A percentile compares a stretch with the other conserved stretches of the same genome.
These are phyloP conservation scores for Solanum hybrid DNA, from an alignment of 305 asterid species.

Conservation along the genomic window DNA sequence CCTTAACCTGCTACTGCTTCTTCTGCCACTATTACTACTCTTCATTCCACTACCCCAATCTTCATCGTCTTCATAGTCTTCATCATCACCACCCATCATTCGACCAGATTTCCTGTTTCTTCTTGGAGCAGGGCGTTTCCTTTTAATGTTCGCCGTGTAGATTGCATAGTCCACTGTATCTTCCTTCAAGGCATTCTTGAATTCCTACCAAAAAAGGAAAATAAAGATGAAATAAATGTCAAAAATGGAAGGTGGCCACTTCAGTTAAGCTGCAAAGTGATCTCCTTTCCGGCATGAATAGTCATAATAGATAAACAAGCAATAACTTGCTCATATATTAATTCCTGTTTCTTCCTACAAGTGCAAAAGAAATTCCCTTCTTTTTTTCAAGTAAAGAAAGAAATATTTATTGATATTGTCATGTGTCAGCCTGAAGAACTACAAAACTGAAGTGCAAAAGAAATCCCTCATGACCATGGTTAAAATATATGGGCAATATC, in stretches of 20 bases:
- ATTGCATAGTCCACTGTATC: conserved; percentile 67
- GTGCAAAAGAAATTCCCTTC: neutral
- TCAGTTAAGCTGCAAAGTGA: neutral
- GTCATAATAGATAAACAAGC: neutral
- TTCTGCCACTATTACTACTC: conserved; percentile 39
- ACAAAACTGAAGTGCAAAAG: neutral
- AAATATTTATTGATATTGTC: neutral
- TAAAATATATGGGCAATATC: neutral
- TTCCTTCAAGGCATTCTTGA: conserved; percentile 68
- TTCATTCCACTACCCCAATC: conserved; percentile 48
- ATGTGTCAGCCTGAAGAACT: neutral
- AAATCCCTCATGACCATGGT: neutral
- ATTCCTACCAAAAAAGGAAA: conserved; percentile 30
- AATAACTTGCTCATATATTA: neutral
- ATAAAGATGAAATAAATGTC: neutral
- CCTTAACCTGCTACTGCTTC: conserved; percentile 49
- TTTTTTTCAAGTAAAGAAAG: neutral
- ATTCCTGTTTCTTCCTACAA: neutral
- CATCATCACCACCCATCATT: conserved; percentile 35
- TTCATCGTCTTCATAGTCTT: conserved; percentile 50
- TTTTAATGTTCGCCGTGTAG: conserved; percentile 68
- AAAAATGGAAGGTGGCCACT: neutral
- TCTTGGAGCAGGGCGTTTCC: conserved; percentile 62
- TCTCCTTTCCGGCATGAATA: neutral
- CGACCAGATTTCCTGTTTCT: conserved; percentile 50